Conservation (phyloP, 805 yeast genomes). For the Pichia scutulata region DNA sequence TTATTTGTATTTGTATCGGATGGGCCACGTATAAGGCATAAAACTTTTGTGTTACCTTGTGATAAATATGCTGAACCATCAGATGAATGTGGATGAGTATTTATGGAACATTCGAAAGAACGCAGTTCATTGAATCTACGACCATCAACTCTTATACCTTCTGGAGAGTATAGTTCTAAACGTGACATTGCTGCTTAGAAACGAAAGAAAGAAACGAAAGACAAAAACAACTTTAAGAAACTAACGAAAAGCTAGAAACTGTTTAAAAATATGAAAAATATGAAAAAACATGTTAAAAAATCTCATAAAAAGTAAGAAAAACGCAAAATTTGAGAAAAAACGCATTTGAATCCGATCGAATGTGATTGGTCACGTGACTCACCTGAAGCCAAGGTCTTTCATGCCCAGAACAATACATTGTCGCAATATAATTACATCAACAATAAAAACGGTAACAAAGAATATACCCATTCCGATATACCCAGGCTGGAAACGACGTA, state of each 20-base stretch:
- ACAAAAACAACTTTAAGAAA: no score
- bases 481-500: constrained; percentile 2
- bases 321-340: neutral
- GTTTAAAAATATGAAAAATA: neutral
- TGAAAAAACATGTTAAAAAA: neutral
- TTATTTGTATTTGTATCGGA: constrained; percentile 50
- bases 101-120: constrained; percentile 67
- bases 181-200: constrained; percentile 26
- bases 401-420: constrained; percentile 1
- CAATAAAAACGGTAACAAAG: neutral
- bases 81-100: constrained; percentile 79
- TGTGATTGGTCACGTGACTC: neutral
- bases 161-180: constrained; percentile 86
- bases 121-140: constrained; percentile 93
- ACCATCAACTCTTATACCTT: constrained; percentile 89
- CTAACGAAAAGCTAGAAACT: neutral
- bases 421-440: neutral
- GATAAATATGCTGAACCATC: constrained; percentile 92
- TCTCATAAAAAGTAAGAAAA: neutral
- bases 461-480: constrained; percentile 2
- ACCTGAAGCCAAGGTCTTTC: neutral
- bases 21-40: constrained; percentile 85
- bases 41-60: constrained; percentile 85
- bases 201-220: no score
- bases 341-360: no score